Evolutionary conservation across 495 filamentous ascomycete species (phyloP).

Genomic region (Annulohypoxylon bovei): DNA sequence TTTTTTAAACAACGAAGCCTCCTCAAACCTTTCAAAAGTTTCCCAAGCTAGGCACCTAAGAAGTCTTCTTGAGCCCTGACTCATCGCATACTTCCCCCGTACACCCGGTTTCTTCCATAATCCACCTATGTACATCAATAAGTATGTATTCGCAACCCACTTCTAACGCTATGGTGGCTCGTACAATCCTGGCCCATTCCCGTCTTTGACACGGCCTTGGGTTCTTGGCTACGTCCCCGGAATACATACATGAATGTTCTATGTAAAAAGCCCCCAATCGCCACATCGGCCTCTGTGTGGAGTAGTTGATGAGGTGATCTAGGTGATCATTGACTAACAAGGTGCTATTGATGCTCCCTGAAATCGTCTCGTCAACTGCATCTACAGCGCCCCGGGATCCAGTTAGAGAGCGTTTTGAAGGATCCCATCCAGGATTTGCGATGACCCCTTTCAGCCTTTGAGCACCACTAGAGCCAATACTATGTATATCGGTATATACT

Average conservation of each 20-base stretch:
- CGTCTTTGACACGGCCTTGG: slow-evolving; percentile 28
- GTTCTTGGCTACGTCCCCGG: slow-evolving; percentile 29
- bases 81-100: slow-evolving; percentile 31
- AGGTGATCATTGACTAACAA: slow-evolving; percentile 45
- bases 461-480: slow-evolving; percentile 10
- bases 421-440: background rate
- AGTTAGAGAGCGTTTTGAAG: slow-evolving; percentile 19
- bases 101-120: slow-evolving; percentile 20
- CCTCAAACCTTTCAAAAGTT: background rate
- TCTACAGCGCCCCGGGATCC: slow-evolving; percentile 22
- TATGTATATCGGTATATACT: no score
- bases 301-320: slow-evolving; percentile 39
- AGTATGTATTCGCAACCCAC: background rate
- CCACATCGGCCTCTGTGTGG: slow-evolving; percentile 33
- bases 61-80: slow-evolving; percentile 12
- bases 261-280: slow-evolving; percentile 33
- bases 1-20: slow-evolving; percentile 9
- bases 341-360: slow-evolving; percentile 37
- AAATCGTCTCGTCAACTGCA: slow-evolving; percentile 35
- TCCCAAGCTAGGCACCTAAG: background rate
- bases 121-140: background rate
- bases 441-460: background rate
- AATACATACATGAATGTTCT: background rate
- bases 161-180: slow-evolving; percentile 17
- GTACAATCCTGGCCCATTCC: slow-evolving; percentile 21